Evolutionary conservation across 2,329 filamentous ascomycete genomes (phyloP), one percentile per base, ranked within the genome.

Genomic region (Cladosporium sp.): DNA sequence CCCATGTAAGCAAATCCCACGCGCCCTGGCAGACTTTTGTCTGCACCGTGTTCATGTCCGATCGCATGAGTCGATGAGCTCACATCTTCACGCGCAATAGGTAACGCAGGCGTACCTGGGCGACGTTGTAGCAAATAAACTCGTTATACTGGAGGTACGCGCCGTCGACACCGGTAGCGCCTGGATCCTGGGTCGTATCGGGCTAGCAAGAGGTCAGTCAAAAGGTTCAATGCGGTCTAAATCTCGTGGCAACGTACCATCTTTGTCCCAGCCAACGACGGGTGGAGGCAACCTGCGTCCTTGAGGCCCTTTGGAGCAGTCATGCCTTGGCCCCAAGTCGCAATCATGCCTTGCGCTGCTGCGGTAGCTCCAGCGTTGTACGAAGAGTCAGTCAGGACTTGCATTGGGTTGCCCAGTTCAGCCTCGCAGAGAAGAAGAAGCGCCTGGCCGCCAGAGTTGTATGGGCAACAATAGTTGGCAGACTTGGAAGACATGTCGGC

Each of bases 401-500:
- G 85, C 80, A 94, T 88, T 0, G 92, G 91, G 36, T 88, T 78
- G 6, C 93, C 92, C 2, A 97, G 84, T 77, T 93, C 90, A 4
- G 91, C 92, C 73, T 96, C 92, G 72, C 92, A 96, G 1, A 97
- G 87, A 21, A 97, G 83, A 4, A 96, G 81, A 3, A 97, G 81
- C 0, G 88, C 92, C 25, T 88, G 86, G 23, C 86, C 85, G n/a
- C 84, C 85, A n/a, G 89, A 90, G 66, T 80, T 84, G 69, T 79
- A 75, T 0, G 86, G 75, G 28, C 77, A 84, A 75, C 91, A 95
- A 79, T 96, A 96, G 71, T 87, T 87, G 18, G 91, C 91, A 2
- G 89, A 92, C 79, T 96, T 96, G 75, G 86, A 90, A 0, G 88
- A 90, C 84, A 93, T 93, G 72, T 96, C 92, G 2, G 92, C 92